A percentile compares a stretch with the other conserved stretches of the same genome.
Conservation (phyloP, 2,329 filamentous ascomycete species). For the Ascochyta viciae-villosae region DNA sequence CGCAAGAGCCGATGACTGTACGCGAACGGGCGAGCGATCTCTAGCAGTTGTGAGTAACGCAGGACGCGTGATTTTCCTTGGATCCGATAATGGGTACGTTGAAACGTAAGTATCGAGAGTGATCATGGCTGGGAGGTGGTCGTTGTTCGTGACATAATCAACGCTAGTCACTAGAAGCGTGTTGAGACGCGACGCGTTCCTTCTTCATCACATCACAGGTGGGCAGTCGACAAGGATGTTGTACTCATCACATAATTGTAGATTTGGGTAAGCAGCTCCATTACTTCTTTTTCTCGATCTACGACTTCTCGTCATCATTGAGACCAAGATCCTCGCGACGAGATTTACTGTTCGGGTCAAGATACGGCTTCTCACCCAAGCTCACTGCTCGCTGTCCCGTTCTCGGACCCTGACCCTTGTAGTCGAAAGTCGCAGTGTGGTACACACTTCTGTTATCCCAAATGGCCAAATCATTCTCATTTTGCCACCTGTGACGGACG, state of each 20-base stretch:
- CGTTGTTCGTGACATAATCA: background rate
- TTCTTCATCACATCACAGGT: background rate
- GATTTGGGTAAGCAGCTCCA: background rate
- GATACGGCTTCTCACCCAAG: conserved; percentile 64
- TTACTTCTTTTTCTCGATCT: background rate
- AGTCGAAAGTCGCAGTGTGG: conserved; percentile 69
- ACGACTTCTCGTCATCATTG: conserved; percentile 6
- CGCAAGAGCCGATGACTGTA: background rate
- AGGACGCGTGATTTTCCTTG: background rate
- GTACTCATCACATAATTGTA: background rate
- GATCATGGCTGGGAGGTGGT: no score
- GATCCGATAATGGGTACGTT: background rate
- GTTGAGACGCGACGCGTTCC: background rate
- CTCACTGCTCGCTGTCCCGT: conserved; percentile 64
- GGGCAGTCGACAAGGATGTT: background rate
- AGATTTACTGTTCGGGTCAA: conserved; percentile 60
- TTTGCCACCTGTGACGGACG: conserved; percentile 59
- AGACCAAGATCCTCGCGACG: conserved; percentile 48
- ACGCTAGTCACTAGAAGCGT: background rate
- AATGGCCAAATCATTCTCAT: conserved; percentile 59
- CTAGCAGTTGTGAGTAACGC: background rate
- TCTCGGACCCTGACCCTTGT: conserved; percentile 60
- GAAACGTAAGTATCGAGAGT: background rate
- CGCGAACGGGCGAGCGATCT: background rate
- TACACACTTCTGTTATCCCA: conserved; percentile 70